Percentiles rank a stretch among this genome's conserved stretches.
Evolutionary conservation across 2,329 filamentous ascomycete species (phyloP).

Genomic region (Xylariaceae sp.): DNA sequence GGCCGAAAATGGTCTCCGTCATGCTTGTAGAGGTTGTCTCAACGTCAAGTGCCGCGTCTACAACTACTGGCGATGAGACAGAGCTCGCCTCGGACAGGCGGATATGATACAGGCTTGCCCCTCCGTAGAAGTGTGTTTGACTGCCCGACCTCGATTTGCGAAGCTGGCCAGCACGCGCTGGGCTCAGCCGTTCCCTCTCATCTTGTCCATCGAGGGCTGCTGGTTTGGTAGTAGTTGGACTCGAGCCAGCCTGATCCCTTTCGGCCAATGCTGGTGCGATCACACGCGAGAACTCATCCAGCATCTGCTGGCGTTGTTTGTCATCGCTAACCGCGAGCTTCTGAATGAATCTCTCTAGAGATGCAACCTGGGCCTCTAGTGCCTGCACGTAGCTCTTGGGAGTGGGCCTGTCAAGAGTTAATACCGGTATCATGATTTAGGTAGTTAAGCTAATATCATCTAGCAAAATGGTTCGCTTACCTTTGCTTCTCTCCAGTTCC

Average conservation of each 20-base stretch:
- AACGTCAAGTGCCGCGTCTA: slow-evolving; percentile 23
- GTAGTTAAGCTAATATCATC: background rate
- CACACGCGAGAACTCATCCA: slow-evolving; percentile 44
- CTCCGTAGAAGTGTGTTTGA: slow-evolving; percentile 55
- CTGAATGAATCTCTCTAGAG: slow-evolving; percentile 53
- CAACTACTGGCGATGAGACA: slow-evolving; percentile 1
- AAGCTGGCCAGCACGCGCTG: slow-evolving; percentile 47
- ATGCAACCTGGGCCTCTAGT: slow-evolving; percentile 54
- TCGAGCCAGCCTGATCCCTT: slow-evolving; percentile 21
- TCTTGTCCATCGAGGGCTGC: slow-evolving; percentile 18
- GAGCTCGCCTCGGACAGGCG: slow-evolving; percentile 40
- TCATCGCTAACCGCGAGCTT: slow-evolving; percentile 51
- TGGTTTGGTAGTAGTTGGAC: slow-evolving; percentile 21
- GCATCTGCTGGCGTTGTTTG: slow-evolving; percentile 49
- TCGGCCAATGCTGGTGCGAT: slow-evolving; percentile 30
- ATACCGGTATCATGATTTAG: background rate
- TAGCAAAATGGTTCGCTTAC: slow-evolving; percentile 10
- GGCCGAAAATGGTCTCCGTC: slow-evolving; percentile 21
- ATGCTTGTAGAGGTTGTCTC: slow-evolving; percentile 1
- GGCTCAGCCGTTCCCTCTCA: slow-evolving; percentile 38
- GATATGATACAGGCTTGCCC: slow-evolving; percentile 54
- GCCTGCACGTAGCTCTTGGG: slow-evolving; percentile 55
- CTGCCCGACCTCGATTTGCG: slow-evolving; percentile 47
- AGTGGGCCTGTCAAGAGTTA: slow-evolving; percentile 47
- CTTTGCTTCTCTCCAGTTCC: slow-evolving; percentile 32